Evolutionary conservation across 176 grass and related monocot genomes (phyloP), one percentile per base, ranked within the genome.

Genomic region (Cymbopogon citratus): DNA sequence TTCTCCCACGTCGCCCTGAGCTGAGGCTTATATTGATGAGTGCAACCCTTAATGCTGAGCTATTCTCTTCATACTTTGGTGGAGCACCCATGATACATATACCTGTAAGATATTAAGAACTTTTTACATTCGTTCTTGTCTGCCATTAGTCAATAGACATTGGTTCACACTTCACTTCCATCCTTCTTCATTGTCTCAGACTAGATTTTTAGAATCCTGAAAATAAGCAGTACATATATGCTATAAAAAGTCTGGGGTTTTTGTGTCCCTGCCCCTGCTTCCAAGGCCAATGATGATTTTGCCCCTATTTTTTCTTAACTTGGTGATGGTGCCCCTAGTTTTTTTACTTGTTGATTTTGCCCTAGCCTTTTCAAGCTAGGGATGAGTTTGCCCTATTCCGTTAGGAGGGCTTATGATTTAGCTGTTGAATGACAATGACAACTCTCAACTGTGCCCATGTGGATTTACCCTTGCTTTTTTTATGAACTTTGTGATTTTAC

Each of bases 1-100:
- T 98, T 87, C 96, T 99, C 65, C 86, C 82, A 25, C 85, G 89
- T 60, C 90, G 92, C 6, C 96, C 96, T 11, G 92, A 99, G 76
- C 82, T 99, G 73, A 95, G 91, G 57, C 89, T 99, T 77, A 84
- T 99, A 85, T 84, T 99, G 83, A 99, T 99, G 96, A 99, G 96
- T 85, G 96, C 96, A 25, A 99, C 96, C 75, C 84, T 99, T 35
- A 99, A 99, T 83, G 96, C 92, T 80, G 92, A 95, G 76, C 45
- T 99, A 12, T 99, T 99, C 80, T 99, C 96, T 85, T 95, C 96
- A 76, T 99, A 99, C 89, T 99, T 95, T 57, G 80, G 89, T 66
- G 96, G 92, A 68, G 86, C 96, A 67, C 96, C 96, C 29, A 99
- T 95, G 96, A 91, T 95, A 66, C 92, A 95, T 77, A 91, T 99